Evolutionary conservation across 1,284 basidiomycete species (phyloP).

Genomic region (Marasmius fiardii): DNA sequence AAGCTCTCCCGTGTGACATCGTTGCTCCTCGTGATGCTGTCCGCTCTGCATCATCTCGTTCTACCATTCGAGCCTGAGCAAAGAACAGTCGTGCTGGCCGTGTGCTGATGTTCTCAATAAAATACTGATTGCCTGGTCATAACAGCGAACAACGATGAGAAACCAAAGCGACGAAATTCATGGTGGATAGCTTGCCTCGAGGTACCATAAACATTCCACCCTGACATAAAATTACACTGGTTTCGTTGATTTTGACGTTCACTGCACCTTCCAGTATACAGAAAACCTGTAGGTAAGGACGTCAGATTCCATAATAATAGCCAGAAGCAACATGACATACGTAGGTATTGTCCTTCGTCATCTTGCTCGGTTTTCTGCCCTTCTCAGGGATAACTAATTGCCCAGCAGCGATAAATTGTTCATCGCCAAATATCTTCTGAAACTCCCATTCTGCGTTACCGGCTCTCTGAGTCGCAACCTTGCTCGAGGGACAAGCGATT

Average conservation of each 20-base stretch:
- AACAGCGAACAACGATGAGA: background rate
- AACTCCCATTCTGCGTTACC: constrained; percentile 75
- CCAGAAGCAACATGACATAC: constrained; percentile 45
- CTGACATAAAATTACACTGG: constrained; percentile 72
- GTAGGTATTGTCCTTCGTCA: constrained; percentile 93
- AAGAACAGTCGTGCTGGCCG: background rate
- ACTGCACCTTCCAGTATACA: constrained; percentile 87
- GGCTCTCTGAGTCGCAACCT: constrained; percentile 57
- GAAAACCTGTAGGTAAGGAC: constrained; percentile 61
- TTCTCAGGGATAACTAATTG: constrained; percentile 79
- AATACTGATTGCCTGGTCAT: constrained; percentile 80
- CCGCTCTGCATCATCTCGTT: background rate
- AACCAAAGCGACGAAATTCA: background rate
- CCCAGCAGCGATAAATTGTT: constrained; percentile 88
- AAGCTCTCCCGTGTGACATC: background rate
- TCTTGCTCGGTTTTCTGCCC: constrained; percentile 82
- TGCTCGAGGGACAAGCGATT: constrained; percentile 70
- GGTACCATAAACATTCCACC: constrained; percentile 92
- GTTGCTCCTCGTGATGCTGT: background rate
- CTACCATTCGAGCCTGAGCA: background rate
- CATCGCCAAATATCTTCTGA: constrained; percentile 95
- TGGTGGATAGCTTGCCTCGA: constrained; percentile 53
- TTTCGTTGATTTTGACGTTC: constrained; percentile 79
- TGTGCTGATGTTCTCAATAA: constrained; percentile 17
- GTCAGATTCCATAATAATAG: background rate